phyloP scores from a whole-genome alignment of 345 rosid species.

The Eucalyptus pumila region DNA sequence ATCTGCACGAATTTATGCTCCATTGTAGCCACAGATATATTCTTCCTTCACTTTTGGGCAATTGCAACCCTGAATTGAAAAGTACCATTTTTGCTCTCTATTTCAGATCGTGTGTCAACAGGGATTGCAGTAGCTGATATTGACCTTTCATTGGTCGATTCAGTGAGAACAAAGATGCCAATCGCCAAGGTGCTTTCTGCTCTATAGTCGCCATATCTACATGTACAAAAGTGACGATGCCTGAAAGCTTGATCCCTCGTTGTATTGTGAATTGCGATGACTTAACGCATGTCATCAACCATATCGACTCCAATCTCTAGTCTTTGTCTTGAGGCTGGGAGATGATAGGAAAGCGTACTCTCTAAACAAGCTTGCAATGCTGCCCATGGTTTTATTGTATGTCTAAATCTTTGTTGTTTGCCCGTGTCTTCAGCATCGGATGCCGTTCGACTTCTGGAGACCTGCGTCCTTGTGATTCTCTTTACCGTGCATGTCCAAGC shows the following conservation, averaged over 20 bases:
- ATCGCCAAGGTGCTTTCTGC: conserved; percentile 45
- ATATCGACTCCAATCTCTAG: neutral
- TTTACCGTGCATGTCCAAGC: neutral
- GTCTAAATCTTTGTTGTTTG: neutral
- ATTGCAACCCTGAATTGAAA: neutral
- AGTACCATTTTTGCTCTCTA: neutral
- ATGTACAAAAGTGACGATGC: neutral
- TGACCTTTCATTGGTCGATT: conserved; percentile 66
- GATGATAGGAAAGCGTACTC: neutral
- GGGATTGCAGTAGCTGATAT: conserved; percentile 82
- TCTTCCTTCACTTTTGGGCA: neutral
- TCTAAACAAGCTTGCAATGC: neutral
- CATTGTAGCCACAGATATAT: neutral
- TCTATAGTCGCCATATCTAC: neutral
- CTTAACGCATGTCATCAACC: neutral
- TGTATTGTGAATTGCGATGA: neutral
- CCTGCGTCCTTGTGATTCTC: conserved; percentile 15
- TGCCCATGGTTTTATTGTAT: neutral
- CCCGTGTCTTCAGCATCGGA: conserved; percentile 28
- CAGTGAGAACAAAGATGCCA: conserved; percentile 80
- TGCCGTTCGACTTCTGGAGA: conserved; percentile 47
- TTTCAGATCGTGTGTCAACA: conserved; percentile 59
- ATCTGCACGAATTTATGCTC: neutral
- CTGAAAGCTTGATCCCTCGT: neutral
- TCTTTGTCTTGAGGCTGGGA: neutral